These are phyloP conservation scores for Diutina pseudorugosa DNA, from an alignment of 1,139 yeast species.

Conservation along the genomic window DNA sequence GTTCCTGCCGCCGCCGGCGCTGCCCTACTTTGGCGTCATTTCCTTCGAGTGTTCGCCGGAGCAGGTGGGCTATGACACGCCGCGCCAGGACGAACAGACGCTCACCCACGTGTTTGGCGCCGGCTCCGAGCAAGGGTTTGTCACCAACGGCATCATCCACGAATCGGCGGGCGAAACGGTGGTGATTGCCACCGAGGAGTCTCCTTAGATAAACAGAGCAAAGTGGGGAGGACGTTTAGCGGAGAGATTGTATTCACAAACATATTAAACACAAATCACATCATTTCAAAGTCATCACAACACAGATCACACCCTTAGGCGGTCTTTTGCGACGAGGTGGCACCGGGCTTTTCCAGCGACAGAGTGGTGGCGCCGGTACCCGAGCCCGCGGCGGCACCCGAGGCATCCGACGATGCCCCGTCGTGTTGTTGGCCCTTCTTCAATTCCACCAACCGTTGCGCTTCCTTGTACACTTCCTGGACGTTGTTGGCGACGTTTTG, in stretches of 20 bases:
- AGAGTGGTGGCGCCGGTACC: not conserved
- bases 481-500: constrained; percentile 43
- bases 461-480: constrained; percentile 59
- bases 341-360: not conserved
- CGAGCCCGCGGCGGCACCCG: not conserved
- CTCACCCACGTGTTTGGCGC: not conserved
- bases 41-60: constrained; percentile 9
- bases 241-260: not conserved
- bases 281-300: too few species aligned
- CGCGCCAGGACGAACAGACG: not conserved
- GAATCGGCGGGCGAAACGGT: not conserved
- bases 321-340: not conserved
- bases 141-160: constrained; percentile 2
- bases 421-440: constrained; percentile 18
- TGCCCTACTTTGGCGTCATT: constrained; percentile 6
- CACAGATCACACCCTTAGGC: not conserved
- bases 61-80: constrained; percentile 6
- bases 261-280: not conserved
- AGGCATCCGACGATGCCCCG: not conserved
- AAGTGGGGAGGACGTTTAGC: too few species aligned
- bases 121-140: not conserved
- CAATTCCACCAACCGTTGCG: constrained; percentile 53
- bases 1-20: constrained; percentile 6
- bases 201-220: not conserved
- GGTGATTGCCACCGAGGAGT: not conserved